These are phyloP conservation scores for Carnegiea gigantea DNA, from an alignment of 179 eudicot species.

Conservation along the genomic window DNA sequence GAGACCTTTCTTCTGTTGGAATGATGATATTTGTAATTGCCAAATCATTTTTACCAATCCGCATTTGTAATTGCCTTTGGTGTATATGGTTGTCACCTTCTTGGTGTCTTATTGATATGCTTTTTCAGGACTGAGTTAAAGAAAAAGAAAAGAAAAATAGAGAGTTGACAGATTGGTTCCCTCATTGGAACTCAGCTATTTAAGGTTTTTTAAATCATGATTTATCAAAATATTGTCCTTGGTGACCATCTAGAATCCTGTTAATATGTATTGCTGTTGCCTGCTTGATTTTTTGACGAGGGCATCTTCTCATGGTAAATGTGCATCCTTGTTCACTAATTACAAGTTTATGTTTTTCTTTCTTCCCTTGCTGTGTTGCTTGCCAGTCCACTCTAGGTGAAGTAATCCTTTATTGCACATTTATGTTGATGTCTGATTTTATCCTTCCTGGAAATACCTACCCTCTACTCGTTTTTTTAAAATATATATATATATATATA, in stretches of 20 bases:
- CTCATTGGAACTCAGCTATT: not conserved
- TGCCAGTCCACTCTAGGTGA: not conserved
- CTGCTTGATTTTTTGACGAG: not conserved
- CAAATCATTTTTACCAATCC: too few relatives aligned
- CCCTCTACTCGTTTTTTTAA: too few relatives aligned
- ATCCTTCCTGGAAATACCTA: not conserved
- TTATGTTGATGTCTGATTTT: not conserved
- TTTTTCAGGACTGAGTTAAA: not conserved
- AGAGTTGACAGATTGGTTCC: not conserved
- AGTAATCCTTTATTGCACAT: not conserved
- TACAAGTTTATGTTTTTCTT: slow-evolving; percentile 4
- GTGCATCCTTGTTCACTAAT: not conserved
- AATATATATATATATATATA: too few relatives aligned
- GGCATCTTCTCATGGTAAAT: not conserved
- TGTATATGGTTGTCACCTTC: not conserved
- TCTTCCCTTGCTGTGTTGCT: not conserved
- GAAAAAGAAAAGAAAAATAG: not conserved
- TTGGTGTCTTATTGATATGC: not conserved
- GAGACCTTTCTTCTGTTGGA: too few relatives aligned
- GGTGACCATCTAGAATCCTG: not conserved
- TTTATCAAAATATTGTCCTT: not conserved
- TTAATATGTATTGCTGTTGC: not conserved
- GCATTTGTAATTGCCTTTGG: not conserved
- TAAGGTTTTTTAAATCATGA: not conserved
- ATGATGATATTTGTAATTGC: too few relatives aligned